Evolutionary conservation across 169 alveolate species (phyloP), one percentile per base, ranked within the genome.

Genomic region (Plasmodium adleri): DNA sequence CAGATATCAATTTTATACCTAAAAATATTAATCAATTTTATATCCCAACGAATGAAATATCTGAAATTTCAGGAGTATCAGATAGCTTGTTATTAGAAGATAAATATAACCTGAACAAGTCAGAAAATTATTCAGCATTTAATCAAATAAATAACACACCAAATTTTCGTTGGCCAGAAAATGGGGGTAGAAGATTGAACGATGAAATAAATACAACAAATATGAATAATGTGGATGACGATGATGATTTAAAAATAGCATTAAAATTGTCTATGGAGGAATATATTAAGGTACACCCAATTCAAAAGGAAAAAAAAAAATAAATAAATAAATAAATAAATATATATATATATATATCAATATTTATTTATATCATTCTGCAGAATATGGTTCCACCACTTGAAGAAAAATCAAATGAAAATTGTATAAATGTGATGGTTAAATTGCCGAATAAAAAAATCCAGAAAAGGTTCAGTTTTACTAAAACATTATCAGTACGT

Each of bases 121-220:
- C 67, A 9, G 76, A 68, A 20, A 17, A 83, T n/a, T 17, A 12
- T 50, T 68, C 66, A 15, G n/a, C 39, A 17, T 68, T 83, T 67
- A 26, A 70, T 24, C 24, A 47, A 24, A 28, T 32, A 6, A 26
- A 83, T 32, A 83, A 83, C 13, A 15, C 52, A n/a, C 67, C 54
- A 26, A 70, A 54, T 26, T 83, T 83, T 68, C n/a, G 43, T n/a
- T 83, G 91, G 91, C 91, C 91, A 26, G 73, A 83, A 72, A 62
- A 59, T 68, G 91, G 91, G 3, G 91, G 91, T 4, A 70, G 85
- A 10, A 83, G 50, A 47, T 83, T 83, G 43, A 83, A 70, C n/a
- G 91, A 83, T 32, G 63, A 80, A 3, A 62, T 22, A 59, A 58
- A 45, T 68, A 66, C 26, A 28, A 26, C 20, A 50, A 52, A 39